Percentiles rank a stretch among this genome's conserved stretches.
These are phyloP conservation scores for Aspergillus cavernicola DNA, from an alignment of 495 filamentous ascomycete genomes.

Conservation along the genomic window DNA sequence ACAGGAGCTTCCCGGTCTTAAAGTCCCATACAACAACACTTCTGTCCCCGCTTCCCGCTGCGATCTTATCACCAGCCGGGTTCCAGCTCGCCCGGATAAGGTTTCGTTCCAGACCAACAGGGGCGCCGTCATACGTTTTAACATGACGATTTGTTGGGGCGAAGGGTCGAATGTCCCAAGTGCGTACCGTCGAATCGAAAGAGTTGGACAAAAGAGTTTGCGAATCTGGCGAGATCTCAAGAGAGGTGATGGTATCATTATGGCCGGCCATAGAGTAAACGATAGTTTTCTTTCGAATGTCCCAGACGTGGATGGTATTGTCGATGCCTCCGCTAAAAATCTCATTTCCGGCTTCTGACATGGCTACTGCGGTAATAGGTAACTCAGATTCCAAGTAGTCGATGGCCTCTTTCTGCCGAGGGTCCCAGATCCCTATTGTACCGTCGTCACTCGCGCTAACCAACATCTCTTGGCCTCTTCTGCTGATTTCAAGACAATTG, in stretches of 20 bases:
- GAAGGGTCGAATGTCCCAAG: conserved; percentile 96
- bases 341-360: conserved; percentile 92
- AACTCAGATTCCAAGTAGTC: conserved; percentile 90
- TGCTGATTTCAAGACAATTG: conserved; percentile 83
- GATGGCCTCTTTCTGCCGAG: conserved; percentile 81
- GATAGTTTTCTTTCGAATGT: conserved; percentile 83
- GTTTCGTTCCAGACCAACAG: conserved; percentile 85
- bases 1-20: conserved; percentile 76
- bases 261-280: conserved; percentile 87
- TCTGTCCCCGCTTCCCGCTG: conserved; percentile 83
- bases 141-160: conserved; percentile 82
- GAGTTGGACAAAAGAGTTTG: conserved; percentile 88
- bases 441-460: conserved; percentile 91
- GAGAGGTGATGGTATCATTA: conserved; percentile 85
- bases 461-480: conserved; percentile 82
- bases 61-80: conserved; percentile 77
- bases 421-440: conserved; percentile 94
- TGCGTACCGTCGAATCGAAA: conserved; percentile 87
- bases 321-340: conserved; percentile 94
- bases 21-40: conserved; percentile 88
- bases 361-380: conserved; percentile 84
- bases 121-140: conserved; percentile 83
- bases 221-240: conserved; percentile 85
- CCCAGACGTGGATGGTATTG: conserved; percentile 97
- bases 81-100: conserved; percentile 91